These are phyloP conservation scores for Fusarium nematophilum DNA, from an alignment of 2,329 filamentous ascomycete genomes.

Conservation along the genomic window DNA sequence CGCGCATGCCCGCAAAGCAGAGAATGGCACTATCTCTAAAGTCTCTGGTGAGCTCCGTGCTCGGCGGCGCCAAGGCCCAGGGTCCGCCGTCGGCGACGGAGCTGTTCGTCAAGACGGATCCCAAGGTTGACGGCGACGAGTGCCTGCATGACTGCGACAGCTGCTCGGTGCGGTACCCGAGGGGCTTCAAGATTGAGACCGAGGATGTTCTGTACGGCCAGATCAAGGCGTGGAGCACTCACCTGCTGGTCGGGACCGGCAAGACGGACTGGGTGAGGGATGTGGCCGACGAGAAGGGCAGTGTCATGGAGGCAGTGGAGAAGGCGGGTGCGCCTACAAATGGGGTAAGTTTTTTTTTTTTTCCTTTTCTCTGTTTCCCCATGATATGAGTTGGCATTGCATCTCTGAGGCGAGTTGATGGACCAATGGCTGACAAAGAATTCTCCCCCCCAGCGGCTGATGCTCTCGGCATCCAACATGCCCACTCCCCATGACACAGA, in stretches of 20 bases:
- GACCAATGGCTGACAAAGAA: conserved; percentile 7
- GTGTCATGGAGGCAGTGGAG: conserved; percentile 81
- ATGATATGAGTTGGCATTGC: not conserved
- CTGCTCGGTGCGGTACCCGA: conserved; percentile 83
- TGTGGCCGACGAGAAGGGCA: conserved; percentile 87
- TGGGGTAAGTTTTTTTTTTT: conserved; percentile 65
- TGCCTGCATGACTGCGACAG: conserved; percentile 87
- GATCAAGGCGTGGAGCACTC: conserved; percentile 88
- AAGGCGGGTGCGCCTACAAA: conserved; percentile 70
- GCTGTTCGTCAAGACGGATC: conserved; percentile 80
- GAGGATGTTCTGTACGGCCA: conserved; percentile 84
- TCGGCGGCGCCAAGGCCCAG: conserved; percentile 38
- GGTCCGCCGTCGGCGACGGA: conserved; percentile 48
- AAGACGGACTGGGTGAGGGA: conserved; percentile 95
- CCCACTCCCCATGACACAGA: conserved; percentile 76
- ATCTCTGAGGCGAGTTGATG: not conserved
- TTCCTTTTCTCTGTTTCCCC: not conserved
- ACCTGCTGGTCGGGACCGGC: conserved; percentile 92
- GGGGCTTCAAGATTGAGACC: conserved; percentile 77
- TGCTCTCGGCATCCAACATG: conserved; percentile 93
- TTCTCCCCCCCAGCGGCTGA: conserved; percentile 75
- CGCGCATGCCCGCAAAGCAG: conserved; percentile 49
- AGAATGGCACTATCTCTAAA: conserved; percentile 57
- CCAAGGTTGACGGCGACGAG: conserved; percentile 85
- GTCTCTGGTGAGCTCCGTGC: conserved; percentile 47